These are phyloP conservation scores for Xylariaceae sp. DNA, from an alignment of 2,329 filamentous ascomycete genomes.

Conservation along the genomic window DNA sequence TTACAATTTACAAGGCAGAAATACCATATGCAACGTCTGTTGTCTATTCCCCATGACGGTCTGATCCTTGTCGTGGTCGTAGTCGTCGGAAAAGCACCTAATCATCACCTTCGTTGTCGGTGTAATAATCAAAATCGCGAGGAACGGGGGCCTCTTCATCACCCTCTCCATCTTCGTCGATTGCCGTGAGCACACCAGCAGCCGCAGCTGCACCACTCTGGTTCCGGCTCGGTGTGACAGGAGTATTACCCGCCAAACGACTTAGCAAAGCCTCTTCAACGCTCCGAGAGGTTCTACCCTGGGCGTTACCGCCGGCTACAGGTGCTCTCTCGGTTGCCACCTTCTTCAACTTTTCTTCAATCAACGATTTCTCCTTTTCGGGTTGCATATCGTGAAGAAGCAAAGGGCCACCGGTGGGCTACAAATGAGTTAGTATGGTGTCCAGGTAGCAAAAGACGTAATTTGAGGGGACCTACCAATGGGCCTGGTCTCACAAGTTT, in stretches of 20 bases:
- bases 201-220: conserved; percentile 70
- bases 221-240: conserved; percentile 32
- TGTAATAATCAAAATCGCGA: conserved; percentile 79
- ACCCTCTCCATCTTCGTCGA: conserved; percentile 83
- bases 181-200: conserved; percentile 81
- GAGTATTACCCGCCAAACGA: conserved; percentile 36
- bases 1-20: conserved; percentile 10
- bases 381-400: conserved; percentile 87
- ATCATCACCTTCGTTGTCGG: conserved; percentile 65
- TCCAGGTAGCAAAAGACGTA: neutral
- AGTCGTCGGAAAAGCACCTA: too few species aligned
- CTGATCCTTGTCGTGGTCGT: too few species aligned
- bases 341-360: conserved; percentile 95
- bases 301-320: conserved; percentile 49
- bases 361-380: conserved; percentile 76
- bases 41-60: neutral
- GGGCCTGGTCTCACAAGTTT: conserved; percentile 53
- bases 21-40: conserved; percentile 1
- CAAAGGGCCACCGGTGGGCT: conserved; percentile 93
- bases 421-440: conserved; percentile 48
- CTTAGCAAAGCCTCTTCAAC: conserved; percentile 45
- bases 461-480: conserved; percentile 62
- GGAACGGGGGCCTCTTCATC: conserved; percentile 76
- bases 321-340: conserved; percentile 67
- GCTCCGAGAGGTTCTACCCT: conserved; percentile 36